phyloP scores from a whole-genome alignment of 2,329 filamentous ascomycete genomes.

The Knufia petricola region DNA sequence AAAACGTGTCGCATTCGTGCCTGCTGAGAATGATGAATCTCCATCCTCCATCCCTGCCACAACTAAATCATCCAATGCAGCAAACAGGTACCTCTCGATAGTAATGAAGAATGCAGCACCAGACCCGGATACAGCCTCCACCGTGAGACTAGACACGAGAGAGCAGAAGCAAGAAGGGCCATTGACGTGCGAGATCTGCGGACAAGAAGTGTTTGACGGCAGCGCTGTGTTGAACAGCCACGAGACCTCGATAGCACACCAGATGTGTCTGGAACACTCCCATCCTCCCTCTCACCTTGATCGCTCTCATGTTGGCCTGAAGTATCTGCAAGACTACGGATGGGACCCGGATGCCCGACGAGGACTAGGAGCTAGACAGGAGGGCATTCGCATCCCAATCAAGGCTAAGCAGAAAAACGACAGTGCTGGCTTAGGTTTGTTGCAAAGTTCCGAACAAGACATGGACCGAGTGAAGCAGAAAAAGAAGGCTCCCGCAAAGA shows the following conservation, averaged over 20 bases:
- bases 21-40: slow-evolving; percentile 30
- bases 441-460: slow-evolving; percentile 22
- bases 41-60: slow-evolving; percentile 10
- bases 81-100: slow-evolving; percentile 38
- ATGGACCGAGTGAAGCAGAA: slow-evolving; percentile 28
- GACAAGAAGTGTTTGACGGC: slow-evolving; percentile 40
- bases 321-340: slow-evolving; percentile 48
- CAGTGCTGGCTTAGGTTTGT: slow-evolving; percentile 61
- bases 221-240: slow-evolving; percentile 27
- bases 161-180: slow-evolving; percentile 14
- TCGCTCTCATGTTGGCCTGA: slow-evolving; percentile 45
- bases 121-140: neutral
- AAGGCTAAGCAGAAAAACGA: slow-evolving; percentile 64
- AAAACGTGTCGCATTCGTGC: slow-evolving; percentile 52
- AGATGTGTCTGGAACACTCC: slow-evolving; percentile 47
- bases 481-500: slow-evolving; percentile 27
- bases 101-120: slow-evolving; percentile 27
- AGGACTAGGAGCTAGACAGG: slow-evolving; percentile 61
- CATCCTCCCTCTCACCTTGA: slow-evolving; percentile 51
- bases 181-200: slow-evolving; percentile 49
- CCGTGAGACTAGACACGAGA: neutral
- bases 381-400: slow-evolving; percentile 67
- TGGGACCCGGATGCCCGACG: slow-evolving; percentile 53
- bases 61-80: slow-evolving; percentile 22
- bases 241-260: slow-evolving; percentile 46